Conservation (phyloP, 2,329 filamentous ascomycete genomes). For the Beauveria rudraprayagi region DNA sequence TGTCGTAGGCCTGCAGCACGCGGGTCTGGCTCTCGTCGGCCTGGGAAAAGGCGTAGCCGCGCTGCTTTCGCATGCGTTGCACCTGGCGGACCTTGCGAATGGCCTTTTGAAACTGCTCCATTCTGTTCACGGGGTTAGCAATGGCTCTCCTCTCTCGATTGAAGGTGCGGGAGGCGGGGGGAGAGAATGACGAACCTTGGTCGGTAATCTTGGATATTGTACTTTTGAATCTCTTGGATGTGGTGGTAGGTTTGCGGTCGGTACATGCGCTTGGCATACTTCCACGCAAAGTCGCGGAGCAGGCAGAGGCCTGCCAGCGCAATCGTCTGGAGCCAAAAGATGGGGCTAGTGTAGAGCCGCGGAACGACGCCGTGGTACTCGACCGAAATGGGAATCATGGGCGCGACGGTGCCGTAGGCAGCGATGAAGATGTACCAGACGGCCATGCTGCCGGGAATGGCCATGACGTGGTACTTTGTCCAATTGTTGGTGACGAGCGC, state of each 20-base stretch:
- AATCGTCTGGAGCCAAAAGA: conserved; percentile 88
- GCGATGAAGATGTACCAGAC: conserved; percentile 90
- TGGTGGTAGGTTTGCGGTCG: conserved; percentile 93
- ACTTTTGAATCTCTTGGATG: conserved; percentile 99
- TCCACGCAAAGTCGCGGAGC: conserved; percentile 86
- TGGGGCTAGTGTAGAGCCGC: conserved; percentile 66
- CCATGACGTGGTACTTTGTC: conserved; percentile 96
- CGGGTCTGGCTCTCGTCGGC: conserved; percentile 94
- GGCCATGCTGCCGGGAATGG: conserved; percentile 86
- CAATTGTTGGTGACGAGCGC: conserved; percentile 93
- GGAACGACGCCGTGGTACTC: conserved; percentile 85
- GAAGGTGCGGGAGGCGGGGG: no score
- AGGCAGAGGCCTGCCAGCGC: conserved; percentile 75
- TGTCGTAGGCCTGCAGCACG: conserved; percentile 95
- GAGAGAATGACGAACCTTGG: conserved; percentile 59
- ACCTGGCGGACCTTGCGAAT: conserved; percentile 98
- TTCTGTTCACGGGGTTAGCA: conserved; percentile 42
- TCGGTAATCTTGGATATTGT: conserved; percentile 98
- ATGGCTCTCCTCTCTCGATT: no score
- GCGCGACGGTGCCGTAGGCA: conserved; percentile 77
- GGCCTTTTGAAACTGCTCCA: conserved; percentile 99
- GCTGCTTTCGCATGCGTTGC: conserved; percentile 98
- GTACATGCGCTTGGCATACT: conserved; percentile 97
- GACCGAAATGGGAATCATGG: conserved; percentile 68
- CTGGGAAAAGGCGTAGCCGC: conserved; percentile 95